Base-by-base conservation (phyloP, 2,329 filamentous ascomycete genomes). In the Ophiostoma sp. region DNA sequence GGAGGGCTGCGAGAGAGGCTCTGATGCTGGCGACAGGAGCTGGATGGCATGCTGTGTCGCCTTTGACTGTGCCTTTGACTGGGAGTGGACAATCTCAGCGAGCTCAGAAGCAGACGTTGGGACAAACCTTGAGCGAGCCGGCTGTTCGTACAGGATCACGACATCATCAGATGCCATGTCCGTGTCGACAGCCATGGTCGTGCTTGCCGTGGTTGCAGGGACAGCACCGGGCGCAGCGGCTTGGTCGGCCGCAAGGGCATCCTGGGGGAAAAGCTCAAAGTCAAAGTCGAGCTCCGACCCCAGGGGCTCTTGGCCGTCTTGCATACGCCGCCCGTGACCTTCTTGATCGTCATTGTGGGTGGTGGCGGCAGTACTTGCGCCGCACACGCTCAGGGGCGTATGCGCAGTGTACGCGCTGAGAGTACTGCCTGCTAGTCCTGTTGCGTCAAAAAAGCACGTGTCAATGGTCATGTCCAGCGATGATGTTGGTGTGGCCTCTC, bases 271-370 rank as follows among this genome's bases (percentile, higher is more conserved):
- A 11, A 60, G 55, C 38, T n/a, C 9, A 16, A 63, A 44, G 38
- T 47, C 47, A 27, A 64, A 16, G 14, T 60, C 55, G 2, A 60
- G 55, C 12, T 7, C 47, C 47, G 16, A 49, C 14, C 38, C 18
- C 27, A 36, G 18, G 18, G 4, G 14, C 12, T 55, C n/a, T 38
- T 41, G 58, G 38, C 38, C 36, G 38, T 62, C 58, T 41, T 62
- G 58, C 55, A 38, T 16, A 12, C 16, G 8, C 8, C 42, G 64
- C 64, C 70, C 68, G 38, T 12, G 66, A 49, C 68, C 66, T 63
- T 64, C 49, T 63, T 67, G 68, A 66, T 69, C 62, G 63, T 44
- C 65, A 12, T 60, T 38, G 60, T 36, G 65, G 40, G 36, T n/a
- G 58, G 58, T 38, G 38, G 58, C 38, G n/a, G n/a, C 49, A 55